Evolutionary conservation across 2,329 filamentous ascomycete species (phyloP).

Genomic region (Mollisiaceae sp.): DNA sequence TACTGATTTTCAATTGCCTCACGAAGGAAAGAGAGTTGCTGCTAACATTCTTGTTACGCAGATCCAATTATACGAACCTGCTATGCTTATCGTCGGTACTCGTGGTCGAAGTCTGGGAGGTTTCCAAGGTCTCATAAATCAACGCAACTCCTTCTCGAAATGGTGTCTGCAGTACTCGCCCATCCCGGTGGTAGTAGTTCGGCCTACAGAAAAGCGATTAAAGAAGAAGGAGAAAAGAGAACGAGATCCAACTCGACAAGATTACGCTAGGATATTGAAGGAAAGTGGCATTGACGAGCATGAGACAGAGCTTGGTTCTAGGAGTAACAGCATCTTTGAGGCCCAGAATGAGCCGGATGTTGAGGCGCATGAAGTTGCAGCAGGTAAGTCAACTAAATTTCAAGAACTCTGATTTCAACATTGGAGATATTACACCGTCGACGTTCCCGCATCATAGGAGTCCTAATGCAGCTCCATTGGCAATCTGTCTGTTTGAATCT

Average conservation of each 20-base stretch:
- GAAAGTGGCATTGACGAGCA: conserved; percentile 52
- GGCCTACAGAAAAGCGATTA: conserved; percentile 70
- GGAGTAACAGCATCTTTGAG: conserved; percentile 34
- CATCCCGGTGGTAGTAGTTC: conserved; percentile 75
- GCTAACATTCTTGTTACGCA: conserved; percentile 38
- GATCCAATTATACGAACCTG: conserved; percentile 77
- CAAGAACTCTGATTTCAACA: too few species aligned
- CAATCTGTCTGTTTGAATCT: too few species aligned
- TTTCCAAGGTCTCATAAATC: conserved; percentile 71
- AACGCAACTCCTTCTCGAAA: conserved; percentile 67
- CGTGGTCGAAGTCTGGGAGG: conserved; percentile 71
- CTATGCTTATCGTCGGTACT: conserved; percentile 74
- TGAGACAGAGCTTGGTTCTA: conserved; percentile 39
- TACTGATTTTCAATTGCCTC: background rate
- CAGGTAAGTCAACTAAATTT: conserved; percentile 32
- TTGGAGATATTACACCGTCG: too few species aligned
- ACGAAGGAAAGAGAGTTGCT: background rate
- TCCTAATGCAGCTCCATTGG: too few species aligned
- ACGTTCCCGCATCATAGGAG: too few species aligned
- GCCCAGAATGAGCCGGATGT: conserved; percentile 53
- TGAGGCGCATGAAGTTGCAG: conserved; percentile 68
- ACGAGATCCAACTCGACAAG: conserved; percentile 64
- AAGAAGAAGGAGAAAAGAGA: conserved; percentile 74
- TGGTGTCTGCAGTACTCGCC: conserved; percentile 77
- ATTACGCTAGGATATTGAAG: conserved; percentile 69